A percentile compares a stretch with the other conserved stretches of the same genome.
phyloP scores from a whole-genome alignment of 1,284 basidiomycete species.

The Cryptococcus hybrid region DNA sequence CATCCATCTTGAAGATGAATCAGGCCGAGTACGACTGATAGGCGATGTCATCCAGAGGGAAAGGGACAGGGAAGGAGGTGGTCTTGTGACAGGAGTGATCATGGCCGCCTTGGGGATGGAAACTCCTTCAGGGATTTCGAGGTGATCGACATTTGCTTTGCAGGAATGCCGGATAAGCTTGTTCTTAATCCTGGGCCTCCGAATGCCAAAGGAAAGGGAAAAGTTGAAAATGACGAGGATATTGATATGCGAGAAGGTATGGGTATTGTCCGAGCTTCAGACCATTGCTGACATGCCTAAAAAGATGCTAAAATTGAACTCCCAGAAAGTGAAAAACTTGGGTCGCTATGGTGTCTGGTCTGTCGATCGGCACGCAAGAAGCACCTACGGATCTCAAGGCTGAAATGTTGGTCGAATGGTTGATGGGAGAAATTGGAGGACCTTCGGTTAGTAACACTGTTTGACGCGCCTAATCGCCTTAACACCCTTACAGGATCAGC shows the following conservation, averaged over 20 bases:
- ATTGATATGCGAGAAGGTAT: slow-evolving; percentile 20
- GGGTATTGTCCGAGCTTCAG: not conserved
- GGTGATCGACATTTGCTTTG: slow-evolving; percentile 81
- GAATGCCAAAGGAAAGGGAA: slow-evolving; percentile 52
- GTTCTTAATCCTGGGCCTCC: slow-evolving; percentile 27
- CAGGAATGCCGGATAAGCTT: slow-evolving; percentile 71
- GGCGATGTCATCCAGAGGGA: slow-evolving; percentile 59
- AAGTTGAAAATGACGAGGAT: slow-evolving; percentile 29
- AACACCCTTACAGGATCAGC: slow-evolving; percentile 55
- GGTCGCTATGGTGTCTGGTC: slow-evolving; percentile 80
- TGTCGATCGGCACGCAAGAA: slow-evolving; percentile 61
- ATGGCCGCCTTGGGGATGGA: slow-evolving; percentile 87
- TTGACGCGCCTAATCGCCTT: not conserved
- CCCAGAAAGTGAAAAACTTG: slow-evolving; percentile 55
- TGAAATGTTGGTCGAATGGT: slow-evolving; percentile 81
- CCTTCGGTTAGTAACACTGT: slow-evolving; percentile 52
- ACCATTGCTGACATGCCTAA: not conserved
- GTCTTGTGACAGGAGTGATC: slow-evolving; percentile 86
- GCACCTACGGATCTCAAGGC: slow-evolving; percentile 66
- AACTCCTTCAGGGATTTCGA: slow-evolving; percentile 89
- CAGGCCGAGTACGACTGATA: slow-evolving; percentile 82
- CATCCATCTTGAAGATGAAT: slow-evolving; percentile 92
- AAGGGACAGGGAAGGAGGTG: slow-evolving; percentile 53
- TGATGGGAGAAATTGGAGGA: slow-evolving; percentile 78
- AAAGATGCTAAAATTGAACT: not conserved